A percentile compares a stretch with the other conserved stretches of the same genome.
These are phyloP conservation scores for Dichotomocladium elegans DNA, from an alignment of 371 early-diverging fungal species.

Conservation along the genomic window DNA sequence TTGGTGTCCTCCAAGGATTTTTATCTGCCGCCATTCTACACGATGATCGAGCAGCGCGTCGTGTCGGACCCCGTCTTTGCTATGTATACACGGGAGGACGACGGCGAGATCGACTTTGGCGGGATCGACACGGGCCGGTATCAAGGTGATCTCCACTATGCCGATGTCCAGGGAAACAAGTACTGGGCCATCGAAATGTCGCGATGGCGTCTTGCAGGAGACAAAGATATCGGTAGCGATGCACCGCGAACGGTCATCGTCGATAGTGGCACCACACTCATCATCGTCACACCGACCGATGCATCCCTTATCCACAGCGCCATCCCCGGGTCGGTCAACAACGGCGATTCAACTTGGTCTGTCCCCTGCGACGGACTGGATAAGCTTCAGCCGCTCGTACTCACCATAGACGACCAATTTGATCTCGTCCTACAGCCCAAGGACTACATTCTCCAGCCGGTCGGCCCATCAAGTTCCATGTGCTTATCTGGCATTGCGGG, in stretches of 20 bases:
- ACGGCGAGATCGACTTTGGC: slow-evolving; percentile 68
- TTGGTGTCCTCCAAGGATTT: slow-evolving; percentile 45
- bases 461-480: slow-evolving; percentile 25
- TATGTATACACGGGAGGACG: slow-evolving; percentile 53
- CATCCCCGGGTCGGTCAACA: slow-evolving; percentile 56
- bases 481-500: slow-evolving; percentile 72
- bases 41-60: slow-evolving; percentile 61
- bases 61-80: slow-evolving; percentile 71
- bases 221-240: slow-evolving; percentile 18
- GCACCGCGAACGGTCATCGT: slow-evolving; percentile 43
- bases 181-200: slow-evolving; percentile 79
- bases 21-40: slow-evolving; percentile 60
- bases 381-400: slow-evolving; percentile 36
- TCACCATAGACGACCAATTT: slow-evolving; percentile 48
- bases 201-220: slow-evolving; percentile 25
- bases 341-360: slow-evolving; percentile 54
- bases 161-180: slow-evolving; percentile 62
- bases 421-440: slow-evolving; percentile 44
- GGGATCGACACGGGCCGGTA: slow-evolving; percentile 55
- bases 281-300: slow-evolving; percentile 62
- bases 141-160: slow-evolving; percentile 57
- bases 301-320: slow-evolving; percentile 63
- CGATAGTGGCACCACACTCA: slow-evolving; percentile 65
- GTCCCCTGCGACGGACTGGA: slow-evolving; percentile 46
- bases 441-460: slow-evolving; percentile 57